phyloP scores from a whole-genome alignment of 2,329 filamentous ascomycete genomes.

The Hirsutella thompsonii region DNA sequence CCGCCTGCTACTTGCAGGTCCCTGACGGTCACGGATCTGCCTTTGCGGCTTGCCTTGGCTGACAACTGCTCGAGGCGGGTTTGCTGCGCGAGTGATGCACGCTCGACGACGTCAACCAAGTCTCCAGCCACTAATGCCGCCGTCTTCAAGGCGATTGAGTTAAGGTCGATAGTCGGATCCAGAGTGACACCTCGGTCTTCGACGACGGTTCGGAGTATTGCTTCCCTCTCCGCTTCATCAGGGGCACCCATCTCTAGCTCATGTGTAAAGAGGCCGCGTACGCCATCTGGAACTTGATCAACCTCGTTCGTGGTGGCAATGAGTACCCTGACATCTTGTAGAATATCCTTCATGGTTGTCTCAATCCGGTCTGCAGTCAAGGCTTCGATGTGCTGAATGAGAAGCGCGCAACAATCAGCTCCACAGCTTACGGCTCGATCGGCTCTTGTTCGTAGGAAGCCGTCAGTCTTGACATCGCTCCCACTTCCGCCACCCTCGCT shows the following conservation, averaged over 20 bases:
- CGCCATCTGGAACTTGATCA: slow-evolving; percentile 83
- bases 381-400: slow-evolving; percentile 85
- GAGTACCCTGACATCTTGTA: slow-evolving; percentile 67
- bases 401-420: slow-evolving; percentile 64
- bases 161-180: slow-evolving; percentile 71
- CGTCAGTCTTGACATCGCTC: slow-evolving; percentile 88
- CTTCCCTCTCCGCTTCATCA: slow-evolving; percentile 83
- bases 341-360: slow-evolving; percentile 68
- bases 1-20: slow-evolving; percentile 88
- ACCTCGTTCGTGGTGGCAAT: slow-evolving; percentile 92
- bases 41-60: slow-evolving; percentile 23
- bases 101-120: slow-evolving; percentile 84
- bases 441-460: slow-evolving; percentile 73
- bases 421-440: slow-evolving; percentile 86
- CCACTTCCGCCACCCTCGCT: slow-evolving; percentile 76
- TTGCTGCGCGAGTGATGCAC: slow-evolving; percentile 66
- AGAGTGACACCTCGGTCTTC: slow-evolving; percentile 64
- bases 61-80: slow-evolving; percentile 66
- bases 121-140: slow-evolving; percentile 91
- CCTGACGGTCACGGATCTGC: slow-evolving; percentile 46
- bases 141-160: slow-evolving; percentile 82
- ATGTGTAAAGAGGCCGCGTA: slow-evolving; percentile 86
- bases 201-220: slow-evolving; percentile 69
- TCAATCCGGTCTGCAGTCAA: slow-evolving; percentile 86
- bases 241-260: slow-evolving; percentile 90